A percentile compares a stretch with the other conserved stretches of the same genome.
Conservation (phyloP, 2,329 filamentous ascomycete genomes). For the Epichloe festucae region DNA sequence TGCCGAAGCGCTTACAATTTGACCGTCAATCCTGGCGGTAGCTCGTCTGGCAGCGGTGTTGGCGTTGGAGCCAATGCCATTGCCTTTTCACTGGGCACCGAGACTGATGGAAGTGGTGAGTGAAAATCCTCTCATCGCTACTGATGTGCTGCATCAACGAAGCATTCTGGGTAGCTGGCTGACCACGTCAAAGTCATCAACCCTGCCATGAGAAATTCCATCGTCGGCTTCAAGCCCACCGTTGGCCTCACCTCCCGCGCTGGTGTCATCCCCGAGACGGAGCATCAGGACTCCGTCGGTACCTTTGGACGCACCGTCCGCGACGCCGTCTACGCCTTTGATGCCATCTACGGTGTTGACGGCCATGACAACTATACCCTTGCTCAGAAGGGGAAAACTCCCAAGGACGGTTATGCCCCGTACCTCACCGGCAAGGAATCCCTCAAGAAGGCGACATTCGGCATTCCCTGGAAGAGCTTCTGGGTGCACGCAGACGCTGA, state of each 20-base stretch:
- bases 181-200: constrained; percentile 41
- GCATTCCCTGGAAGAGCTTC: constrained; percentile 59
- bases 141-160: background rate
- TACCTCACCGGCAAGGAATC: constrained; percentile 40
- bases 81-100: constrained; percentile 56
- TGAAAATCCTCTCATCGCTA: constrained; percentile 1
- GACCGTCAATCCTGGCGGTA: constrained; percentile 54
- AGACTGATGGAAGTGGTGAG: constrained; percentile 54
- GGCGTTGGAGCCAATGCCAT: constrained; percentile 51
- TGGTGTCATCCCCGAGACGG: constrained; percentile 51
- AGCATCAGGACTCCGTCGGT: constrained; percentile 58
- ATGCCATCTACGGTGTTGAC: constrained; percentile 56
- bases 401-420: constrained; percentile 40
- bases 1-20: constrained; percentile 55
- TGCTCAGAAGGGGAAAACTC: constrained; percentile 41
- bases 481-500: constrained; percentile 48
- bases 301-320: constrained; percentile 52
- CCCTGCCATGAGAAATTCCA: constrained; percentile 53
- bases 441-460: constrained; percentile 51
- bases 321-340: constrained; percentile 54
- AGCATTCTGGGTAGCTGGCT: background rate
- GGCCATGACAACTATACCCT: constrained; percentile 51
- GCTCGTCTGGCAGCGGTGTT: constrained; percentile 51
- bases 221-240: constrained; percentile 67
- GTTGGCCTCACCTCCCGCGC: constrained; percentile 56